Conservation (phyloP, 805 yeast species). For the Lipomyces japonicus region DNA sequence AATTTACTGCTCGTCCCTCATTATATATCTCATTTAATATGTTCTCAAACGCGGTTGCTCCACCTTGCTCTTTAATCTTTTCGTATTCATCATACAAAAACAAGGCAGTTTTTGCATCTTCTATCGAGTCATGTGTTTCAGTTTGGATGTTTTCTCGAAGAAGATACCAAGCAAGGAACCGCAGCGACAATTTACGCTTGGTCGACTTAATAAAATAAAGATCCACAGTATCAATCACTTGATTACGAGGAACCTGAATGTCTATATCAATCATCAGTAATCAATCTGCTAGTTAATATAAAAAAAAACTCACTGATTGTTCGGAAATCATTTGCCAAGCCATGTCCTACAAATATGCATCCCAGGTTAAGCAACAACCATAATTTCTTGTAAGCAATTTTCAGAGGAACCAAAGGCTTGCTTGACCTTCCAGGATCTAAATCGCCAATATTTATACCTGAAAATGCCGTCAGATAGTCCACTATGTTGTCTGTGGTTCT, state of each 20-base stretch:
- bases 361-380: conserved; percentile 90
- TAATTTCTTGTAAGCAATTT: conserved; percentile 74
- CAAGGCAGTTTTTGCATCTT: conserved; percentile 88
- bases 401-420: conserved; percentile 65
- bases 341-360: conserved; percentile 92
- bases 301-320: conserved; percentile 52
- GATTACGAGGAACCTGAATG: conserved; percentile 76
- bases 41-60: conserved; percentile 47
- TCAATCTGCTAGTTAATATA: neutral
- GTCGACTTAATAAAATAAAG: conserved; percentile 67
- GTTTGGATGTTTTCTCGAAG: conserved; percentile 75
- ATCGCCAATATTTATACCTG: conserved; percentile 95
- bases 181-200: conserved; percentile 59
- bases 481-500: conserved; percentile 62
- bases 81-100: conserved; percentile 67
- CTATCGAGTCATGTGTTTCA: conserved; percentile 95
- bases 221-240: conserved; percentile 85
- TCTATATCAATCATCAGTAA: conserved; percentile 33
- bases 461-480: conserved; percentile 82
- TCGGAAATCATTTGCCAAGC: conserved; percentile 84
- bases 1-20: conserved; percentile 39
- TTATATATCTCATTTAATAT: conserved; percentile 62
- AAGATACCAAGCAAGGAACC: conserved; percentile 79
- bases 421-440: conserved; percentile 64
- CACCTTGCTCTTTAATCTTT: conserved; percentile 54